Evolutionary conservation across 2,329 filamentous ascomycete species (phyloP).

Genomic region (Cercospora sp.): DNA sequence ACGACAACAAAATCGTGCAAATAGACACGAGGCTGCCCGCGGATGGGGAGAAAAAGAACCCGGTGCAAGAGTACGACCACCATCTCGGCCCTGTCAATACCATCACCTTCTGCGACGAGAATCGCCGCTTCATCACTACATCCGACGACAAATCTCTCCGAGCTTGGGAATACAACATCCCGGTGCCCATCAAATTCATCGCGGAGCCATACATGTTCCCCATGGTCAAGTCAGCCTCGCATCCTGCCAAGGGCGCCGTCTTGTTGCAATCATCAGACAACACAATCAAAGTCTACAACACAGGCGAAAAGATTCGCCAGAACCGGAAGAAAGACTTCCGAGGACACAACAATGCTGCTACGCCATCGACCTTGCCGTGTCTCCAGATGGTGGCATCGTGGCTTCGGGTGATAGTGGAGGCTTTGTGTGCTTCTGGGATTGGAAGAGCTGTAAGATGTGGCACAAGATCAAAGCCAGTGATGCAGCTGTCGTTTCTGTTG

Average conservation of each 20-base stretch:
- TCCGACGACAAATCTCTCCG: slow-evolving; percentile 95
- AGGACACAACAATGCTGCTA: slow-evolving; percentile 93
- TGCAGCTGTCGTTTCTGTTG: slow-evolving; percentile 77
- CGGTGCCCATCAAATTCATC: slow-evolving; percentile 97
- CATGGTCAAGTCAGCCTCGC: slow-evolving; percentile 79
- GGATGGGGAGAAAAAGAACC: slow-evolving; percentile 54
- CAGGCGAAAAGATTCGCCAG: slow-evolving; percentile 92
- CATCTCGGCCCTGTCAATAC: slow-evolving; percentile 98
- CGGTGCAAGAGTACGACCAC: slow-evolving; percentile 97
- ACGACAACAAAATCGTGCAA: slow-evolving; percentile 97
- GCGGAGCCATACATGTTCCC: slow-evolving; percentile 98
- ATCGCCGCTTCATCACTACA: slow-evolving; percentile 94
- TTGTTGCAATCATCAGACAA: slow-evolving; percentile 94
- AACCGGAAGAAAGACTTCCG: slow-evolving; percentile 97
- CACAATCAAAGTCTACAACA: slow-evolving; percentile 92
- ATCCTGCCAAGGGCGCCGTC: slow-evolving; percentile 91
- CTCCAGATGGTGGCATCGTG: slow-evolving; percentile 88
- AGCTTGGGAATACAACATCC: slow-evolving; percentile 98
- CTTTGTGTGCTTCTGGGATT: slow-evolving; percentile 96
- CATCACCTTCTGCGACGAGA: slow-evolving; percentile 91
- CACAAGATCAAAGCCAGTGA: slow-evolving; percentile 90
- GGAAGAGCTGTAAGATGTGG: slow-evolving; percentile 99
- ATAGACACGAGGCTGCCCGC: slow-evolving; percentile 75
- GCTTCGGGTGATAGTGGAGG: slow-evolving; percentile 84
- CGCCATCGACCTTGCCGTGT: slow-evolving; percentile 84